A percentile compares a stretch with the other conserved stretches of the same genome.
These are phyloP conservation scores for Neurospora tetrasperma DNA, from an alignment of 495 filamentous ascomycete genomes.

Conservation along the genomic window DNA sequence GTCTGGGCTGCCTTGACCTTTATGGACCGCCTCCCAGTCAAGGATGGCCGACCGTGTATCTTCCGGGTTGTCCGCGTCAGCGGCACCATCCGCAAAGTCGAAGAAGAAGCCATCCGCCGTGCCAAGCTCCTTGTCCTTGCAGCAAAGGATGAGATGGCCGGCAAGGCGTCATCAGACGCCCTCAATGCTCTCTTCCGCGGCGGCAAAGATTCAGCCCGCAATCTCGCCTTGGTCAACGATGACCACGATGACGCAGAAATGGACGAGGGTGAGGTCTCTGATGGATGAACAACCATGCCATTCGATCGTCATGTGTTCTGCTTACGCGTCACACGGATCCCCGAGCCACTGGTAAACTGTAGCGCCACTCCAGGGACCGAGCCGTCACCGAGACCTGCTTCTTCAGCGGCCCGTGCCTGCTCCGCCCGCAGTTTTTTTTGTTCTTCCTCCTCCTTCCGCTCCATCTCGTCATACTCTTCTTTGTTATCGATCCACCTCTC, in stretches of 20 bases:
- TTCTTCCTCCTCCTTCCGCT: constrained; percentile 61
- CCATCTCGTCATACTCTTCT: constrained; percentile 76
- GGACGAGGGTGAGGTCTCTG: constrained; percentile 36
- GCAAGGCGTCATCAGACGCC: constrained; percentile 21
- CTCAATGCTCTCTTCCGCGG: constrained; percentile 34
- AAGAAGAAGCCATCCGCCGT: constrained; percentile 75
- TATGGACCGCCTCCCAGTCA: constrained; percentile 57
- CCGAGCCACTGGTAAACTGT: constrained; percentile 9
- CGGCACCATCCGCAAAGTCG: constrained; percentile 85
- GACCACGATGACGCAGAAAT: constrained; percentile 37
- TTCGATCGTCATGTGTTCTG: constrained; percentile 12
- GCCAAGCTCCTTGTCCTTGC: constrained; percentile 61
- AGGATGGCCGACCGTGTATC: constrained; percentile 51
- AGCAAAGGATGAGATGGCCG: constrained; percentile 37
- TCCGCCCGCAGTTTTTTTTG: constrained; percentile 28
- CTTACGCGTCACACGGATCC: constrained; percentile 21
- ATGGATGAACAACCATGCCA: constrained; percentile 6
- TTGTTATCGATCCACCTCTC: constrained; percentile 89
- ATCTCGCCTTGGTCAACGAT: constrained; percentile 28
- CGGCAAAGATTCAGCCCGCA: constrained; percentile 21
- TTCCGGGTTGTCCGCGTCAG: constrained; percentile 85
- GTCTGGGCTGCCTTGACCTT: constrained; percentile 85
- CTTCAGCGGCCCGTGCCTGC: constrained; percentile 17
- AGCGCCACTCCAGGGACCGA: not conserved
- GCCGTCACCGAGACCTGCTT: constrained; percentile 20